Evolutionary conservation across 2,329 filamentous ascomycete species (phyloP).

Genomic region (Fusarium sarcochroum): DNA sequence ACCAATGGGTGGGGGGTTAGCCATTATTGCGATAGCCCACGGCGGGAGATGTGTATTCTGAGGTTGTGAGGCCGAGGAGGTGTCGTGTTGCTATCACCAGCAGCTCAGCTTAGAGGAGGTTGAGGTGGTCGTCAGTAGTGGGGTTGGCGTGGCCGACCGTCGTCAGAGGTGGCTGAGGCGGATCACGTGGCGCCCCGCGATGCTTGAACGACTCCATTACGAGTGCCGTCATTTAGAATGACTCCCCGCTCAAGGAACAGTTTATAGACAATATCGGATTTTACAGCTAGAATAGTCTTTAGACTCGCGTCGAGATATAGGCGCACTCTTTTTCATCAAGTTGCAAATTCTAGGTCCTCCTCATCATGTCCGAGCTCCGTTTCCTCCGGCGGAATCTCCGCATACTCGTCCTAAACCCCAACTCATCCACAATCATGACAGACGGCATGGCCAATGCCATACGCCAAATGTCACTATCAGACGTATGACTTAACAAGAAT

Average conservation of each 20-base stretch:
- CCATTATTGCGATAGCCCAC: conserved; percentile 59
- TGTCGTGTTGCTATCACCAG: conserved; percentile 44
- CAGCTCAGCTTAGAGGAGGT: conserved; percentile 49
- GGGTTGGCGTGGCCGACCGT: conserved; percentile 52
- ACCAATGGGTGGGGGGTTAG: conserved; percentile 69
- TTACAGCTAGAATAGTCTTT: background rate
- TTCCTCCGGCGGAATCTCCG: conserved; percentile 40
- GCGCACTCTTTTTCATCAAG: background rate
- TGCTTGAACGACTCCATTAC: conserved; percentile 9
- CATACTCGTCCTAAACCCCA: conserved; percentile 84
- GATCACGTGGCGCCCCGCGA: conserved; percentile 56
- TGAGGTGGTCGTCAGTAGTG: conserved; percentile 54
- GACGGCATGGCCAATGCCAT: conserved; percentile 69
- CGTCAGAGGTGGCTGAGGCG: conserved; percentile 55
- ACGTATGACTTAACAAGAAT: conserved; percentile 36
- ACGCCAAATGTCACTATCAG: conserved; percentile 54
- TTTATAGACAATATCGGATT: background rate
- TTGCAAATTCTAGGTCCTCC: background rate
- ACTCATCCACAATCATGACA: conserved; percentile 82
- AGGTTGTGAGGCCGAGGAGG: conserved; percentile 36
- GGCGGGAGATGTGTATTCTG: conserved; percentile 21
- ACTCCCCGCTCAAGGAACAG: conserved; percentile 20
- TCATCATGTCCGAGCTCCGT: conserved; percentile 42
- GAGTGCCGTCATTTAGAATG: conserved; percentile 13
- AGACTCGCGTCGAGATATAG: background rate